Base-by-base conservation (phyloP, 805 yeast genomes). In the Schizosaccharomyces lindneri region DNA sequence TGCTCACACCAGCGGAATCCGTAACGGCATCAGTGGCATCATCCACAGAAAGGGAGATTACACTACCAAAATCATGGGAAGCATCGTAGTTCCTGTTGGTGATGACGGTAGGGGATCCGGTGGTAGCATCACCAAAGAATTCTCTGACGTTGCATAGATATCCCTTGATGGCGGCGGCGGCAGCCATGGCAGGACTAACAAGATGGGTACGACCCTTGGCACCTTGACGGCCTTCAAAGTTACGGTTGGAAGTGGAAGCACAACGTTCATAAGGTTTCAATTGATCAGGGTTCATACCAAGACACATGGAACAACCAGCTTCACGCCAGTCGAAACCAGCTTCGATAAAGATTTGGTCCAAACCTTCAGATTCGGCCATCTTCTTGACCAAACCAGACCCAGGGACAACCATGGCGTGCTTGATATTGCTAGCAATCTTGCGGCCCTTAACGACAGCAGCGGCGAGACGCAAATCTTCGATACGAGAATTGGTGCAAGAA, bases 121-220 rank as follows among this genome's bases (percentile, higher is more conserved):
- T 36, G 27, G 11, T n/a, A 17, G 36, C 48, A 59, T 71, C 70
- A 65, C 87, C 74, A 71, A 68, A 81, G 83, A 65, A 78, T 80
- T 65, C 78, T 74, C 98, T 83, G 67, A 89, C 89, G 71, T 93
- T 98, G 59, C 85, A 79, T 68, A 93, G 83, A 69, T 83, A 87
- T 66, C 98, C 98, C 62, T 79, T 79, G 67, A 93, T 83, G 68
- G 89, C 96, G 21, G 98, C 97, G 24, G 97, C 97, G 41, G 98
- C 98, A 59, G 98, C 98, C 98, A 93, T 93, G 27, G 95, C 95
- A 48, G 98, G 98, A 15, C 96, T 87, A 95, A 90, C 87, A 71
- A 93, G 79, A 72, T 93, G 98, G 21, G 98, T 93, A 76, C 98
- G 82, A 19, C 96, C 87, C 64, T 75, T 76, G 61, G 96, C 95